Conservation (phyloP, 352 stramenopile genomes). For the Halophytophthora polymorphica region DNA sequence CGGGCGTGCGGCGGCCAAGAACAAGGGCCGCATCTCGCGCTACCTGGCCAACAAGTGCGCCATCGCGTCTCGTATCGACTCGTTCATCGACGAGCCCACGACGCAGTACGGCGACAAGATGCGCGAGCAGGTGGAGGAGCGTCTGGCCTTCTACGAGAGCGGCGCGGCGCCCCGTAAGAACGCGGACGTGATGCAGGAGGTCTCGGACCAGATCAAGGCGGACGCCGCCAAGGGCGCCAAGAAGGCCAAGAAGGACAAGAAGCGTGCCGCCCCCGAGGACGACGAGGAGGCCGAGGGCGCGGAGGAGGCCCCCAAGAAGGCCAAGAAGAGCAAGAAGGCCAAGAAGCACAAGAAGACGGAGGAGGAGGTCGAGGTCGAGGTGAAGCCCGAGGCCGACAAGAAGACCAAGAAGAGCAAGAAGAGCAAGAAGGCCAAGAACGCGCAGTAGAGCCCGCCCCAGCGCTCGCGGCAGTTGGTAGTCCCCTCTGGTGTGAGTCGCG, state of each 20-base stretch:
- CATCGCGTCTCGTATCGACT: slow-evolving; percentile 99
- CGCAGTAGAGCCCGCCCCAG: slow-evolving; percentile 44
- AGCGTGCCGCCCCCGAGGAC: slow-evolving; percentile 58
- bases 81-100: slow-evolving; percentile 95
- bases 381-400: slow-evolving; percentile 30
- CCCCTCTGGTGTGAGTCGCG: slow-evolving; percentile 25
- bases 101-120: slow-evolving; percentile 98
- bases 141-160: slow-evolving; percentile 99
- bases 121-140: slow-evolving; percentile 98
- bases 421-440: slow-evolving; percentile 79
- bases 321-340: slow-evolving; percentile 76
- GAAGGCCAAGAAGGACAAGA: slow-evolving; percentile 81
- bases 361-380: slow-evolving; percentile 20
- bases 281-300: slow-evolving; percentile 61
- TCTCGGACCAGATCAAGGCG: slow-evolving; percentile 89
- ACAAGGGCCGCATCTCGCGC: slow-evolving; percentile 99
- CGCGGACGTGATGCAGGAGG: slow-evolving; percentile 98
- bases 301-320: slow-evolving; percentile 75
- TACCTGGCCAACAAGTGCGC: slow-evolving; percentile 99
- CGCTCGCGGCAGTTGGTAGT: slow-evolving; percentile 34
- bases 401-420: slow-evolving; percentile 83
- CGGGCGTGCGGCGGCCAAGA: slow-evolving; percentile 97
- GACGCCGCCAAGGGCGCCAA: slow-evolving; percentile 43
- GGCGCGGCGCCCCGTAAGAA: slow-evolving; percentile 98
- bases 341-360: slow-evolving; percentile 51